Base-by-base conservation (phyloP, 441 rosid species). In the Adansonia gregorii region DNA sequence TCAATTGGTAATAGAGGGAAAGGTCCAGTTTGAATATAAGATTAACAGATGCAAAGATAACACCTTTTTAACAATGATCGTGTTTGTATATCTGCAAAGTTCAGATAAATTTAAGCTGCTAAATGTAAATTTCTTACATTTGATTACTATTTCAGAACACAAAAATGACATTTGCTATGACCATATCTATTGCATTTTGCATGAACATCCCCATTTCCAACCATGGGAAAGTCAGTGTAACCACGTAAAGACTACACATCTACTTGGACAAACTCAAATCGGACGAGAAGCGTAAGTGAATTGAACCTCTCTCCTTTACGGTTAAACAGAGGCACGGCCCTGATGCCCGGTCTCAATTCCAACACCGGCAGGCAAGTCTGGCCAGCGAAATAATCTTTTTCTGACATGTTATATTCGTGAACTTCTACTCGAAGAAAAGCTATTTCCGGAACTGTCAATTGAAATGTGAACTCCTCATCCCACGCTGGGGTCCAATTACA, bases 341-440 rank as follows among this genome's bases (percentile, higher is more conserved):
- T 92, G 67, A 94, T 86, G 77, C 98, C 97, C 20, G 80, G 72
- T 73, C 83, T 85, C 69, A 94, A 17, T 78, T 92, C 98, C 4
- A 87, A 83, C 22, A 92, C 88, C 9, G 91, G 94, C 72, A 92
- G 75, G 80, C 92, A 89, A 19, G 94, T 85, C 83, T 94, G 97
- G 41, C 98, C 97, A 14, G 90, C 92, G 55, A 94, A 91, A 74
- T 91, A 94, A 67, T 92, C 95, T 81, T 87, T 94, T 75, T 91
- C 93, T 0, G 97, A 88, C 87, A 86, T 79, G 81, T 91, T 94
- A 15, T 91, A 87, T 76, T 92, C 98, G 2, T 87, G 92, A 49
- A 92, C 97, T 78, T 89, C 90, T 8, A 89, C 61, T 12, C 88
- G 73, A 5, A 90, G 86, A 76, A 90, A 66, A 49, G 94, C 90